phyloP scores from a whole-genome alignment of 805 yeast genomes.

The Ogataea ganodermae region DNA sequence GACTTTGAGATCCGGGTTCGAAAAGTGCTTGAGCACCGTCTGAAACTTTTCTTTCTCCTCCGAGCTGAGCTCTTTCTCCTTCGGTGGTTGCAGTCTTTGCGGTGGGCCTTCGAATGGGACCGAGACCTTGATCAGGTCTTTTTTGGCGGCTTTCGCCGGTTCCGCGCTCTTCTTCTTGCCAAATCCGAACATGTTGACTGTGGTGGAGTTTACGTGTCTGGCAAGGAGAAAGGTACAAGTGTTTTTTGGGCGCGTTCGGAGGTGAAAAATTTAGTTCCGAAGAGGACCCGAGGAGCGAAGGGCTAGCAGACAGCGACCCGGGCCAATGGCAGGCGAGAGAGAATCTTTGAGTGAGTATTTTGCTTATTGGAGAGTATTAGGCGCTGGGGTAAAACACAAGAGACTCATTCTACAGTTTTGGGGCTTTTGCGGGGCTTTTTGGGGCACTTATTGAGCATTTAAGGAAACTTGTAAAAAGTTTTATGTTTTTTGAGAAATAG shows the following conservation, averaged over 20 bases:
- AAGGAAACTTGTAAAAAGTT: too few species aligned
- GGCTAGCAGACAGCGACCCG: neutral
- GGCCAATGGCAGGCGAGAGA: too few species aligned
- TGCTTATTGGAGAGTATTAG: too few species aligned
- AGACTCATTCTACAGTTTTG: too few species aligned
- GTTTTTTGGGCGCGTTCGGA: neutral
- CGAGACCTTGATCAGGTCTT: slow-evolving; percentile 25
- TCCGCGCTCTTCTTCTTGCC: slow-evolving; percentile 28
- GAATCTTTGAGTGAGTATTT: too few species aligned
- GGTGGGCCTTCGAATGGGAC: slow-evolving; percentile 63
- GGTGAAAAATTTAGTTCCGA: neutral
- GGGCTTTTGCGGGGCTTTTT: too few species aligned
- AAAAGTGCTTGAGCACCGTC: slow-evolving; percentile 65
- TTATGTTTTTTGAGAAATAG: too few species aligned
- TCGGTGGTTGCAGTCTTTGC: slow-evolving; percentile 50
- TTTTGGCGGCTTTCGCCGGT: neutral
- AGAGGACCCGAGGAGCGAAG: neutral
- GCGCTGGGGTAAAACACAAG: too few species aligned
- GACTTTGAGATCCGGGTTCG: slow-evolving; percentile 48
- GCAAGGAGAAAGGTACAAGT: neutral
- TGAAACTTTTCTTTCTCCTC: slow-evolving; percentile 63
- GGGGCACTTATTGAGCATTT: too few species aligned
- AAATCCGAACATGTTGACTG: slow-evolving; percentile 24
- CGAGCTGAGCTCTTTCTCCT: slow-evolving; percentile 44
- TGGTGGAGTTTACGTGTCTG: neutral